These are phyloP conservation scores for Hyaloscypha bicolor DNA, from an alignment of 495 filamentous ascomycete species.

Conservation along the genomic window DNA sequence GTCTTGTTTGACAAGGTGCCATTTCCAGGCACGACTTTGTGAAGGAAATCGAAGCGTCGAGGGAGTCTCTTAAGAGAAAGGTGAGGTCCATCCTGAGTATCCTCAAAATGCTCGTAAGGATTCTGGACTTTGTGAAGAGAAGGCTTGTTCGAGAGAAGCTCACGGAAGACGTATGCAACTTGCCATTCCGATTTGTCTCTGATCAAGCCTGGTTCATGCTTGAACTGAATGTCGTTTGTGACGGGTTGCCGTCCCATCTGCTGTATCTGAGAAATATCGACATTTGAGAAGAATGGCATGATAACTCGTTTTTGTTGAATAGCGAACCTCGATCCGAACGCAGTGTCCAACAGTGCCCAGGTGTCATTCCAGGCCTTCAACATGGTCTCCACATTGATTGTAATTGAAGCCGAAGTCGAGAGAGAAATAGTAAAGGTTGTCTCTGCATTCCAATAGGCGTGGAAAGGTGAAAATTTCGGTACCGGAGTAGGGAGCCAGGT, in stretches of 20 bases:
- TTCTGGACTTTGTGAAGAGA: conserved; percentile 30
- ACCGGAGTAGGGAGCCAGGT: conserved; percentile 48
- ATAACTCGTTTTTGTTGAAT: conserved; percentile 44
- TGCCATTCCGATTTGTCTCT: conserved; percentile 30
- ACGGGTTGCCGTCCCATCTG: conserved; percentile 12
- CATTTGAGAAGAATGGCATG: conserved; percentile 32
- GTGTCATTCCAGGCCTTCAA: conserved; percentile 44
- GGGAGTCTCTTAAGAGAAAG: conserved; percentile 53
- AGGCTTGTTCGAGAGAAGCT: conserved; percentile 43
- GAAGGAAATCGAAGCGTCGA: conserved; percentile 63
- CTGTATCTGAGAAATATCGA: not conserved
- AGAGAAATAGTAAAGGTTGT: no score
- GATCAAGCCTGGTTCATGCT: conserved; percentile 32
- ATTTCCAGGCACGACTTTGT: conserved; percentile 25
- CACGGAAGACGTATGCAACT: conserved; percentile 38
- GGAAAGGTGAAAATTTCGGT: conserved; percentile 45
- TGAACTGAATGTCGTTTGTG: not conserved
- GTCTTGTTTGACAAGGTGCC: conserved; percentile 31
- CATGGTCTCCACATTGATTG: not conserved
- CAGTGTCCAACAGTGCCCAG: conserved; percentile 48
- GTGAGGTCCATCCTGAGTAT: conserved; percentile 44
- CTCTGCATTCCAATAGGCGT: conserved; percentile 50
- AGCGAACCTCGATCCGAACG: conserved; percentile 45
- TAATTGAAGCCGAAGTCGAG: not conserved
- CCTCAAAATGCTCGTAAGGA: conserved; percentile 29